Evolutionary conservation across 169 alveolate species (phyloP).

Genomic region (Plasmodium cynomolgi): DNA sequence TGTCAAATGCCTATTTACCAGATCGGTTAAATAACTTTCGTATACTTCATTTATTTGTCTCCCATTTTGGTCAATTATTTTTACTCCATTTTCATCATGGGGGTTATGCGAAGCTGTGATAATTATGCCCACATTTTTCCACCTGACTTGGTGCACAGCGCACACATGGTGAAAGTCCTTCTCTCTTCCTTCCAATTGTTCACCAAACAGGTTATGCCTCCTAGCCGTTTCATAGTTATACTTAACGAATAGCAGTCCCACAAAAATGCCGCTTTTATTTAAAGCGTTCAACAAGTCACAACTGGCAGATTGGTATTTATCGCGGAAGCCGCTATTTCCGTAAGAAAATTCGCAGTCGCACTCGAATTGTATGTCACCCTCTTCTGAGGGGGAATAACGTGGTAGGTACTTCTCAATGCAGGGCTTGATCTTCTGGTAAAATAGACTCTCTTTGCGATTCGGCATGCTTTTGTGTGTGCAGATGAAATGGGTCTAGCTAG

Average conservation of each 20-base stretch:
- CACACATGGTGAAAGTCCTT: not conserved
- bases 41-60: constrained; percentile 71
- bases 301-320: constrained; percentile 2
- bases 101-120: constrained; percentile 85
- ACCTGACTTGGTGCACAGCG: not conserved
- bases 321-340: constrained; percentile 73
- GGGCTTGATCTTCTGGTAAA: constrained; percentile 34
- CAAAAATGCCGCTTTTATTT: constrained; percentile 55
- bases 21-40: constrained; percentile 76
- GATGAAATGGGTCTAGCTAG: not conserved
- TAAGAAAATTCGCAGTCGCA: constrained; percentile 12
- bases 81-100: constrained; percentile 81
- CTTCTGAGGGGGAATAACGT: not conserved
- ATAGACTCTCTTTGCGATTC: constrained; percentile 20
- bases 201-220: not conserved
- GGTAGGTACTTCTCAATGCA: constrained; percentile 59
- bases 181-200: not conserved
- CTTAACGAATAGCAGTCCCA: constrained; percentile 63
- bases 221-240: constrained; percentile 23
- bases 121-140: constrained; percentile 75
- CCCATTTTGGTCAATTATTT: constrained; percentile 79
- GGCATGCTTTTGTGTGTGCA: constrained; percentile 7
- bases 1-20: constrained; percentile 76
- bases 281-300: constrained; percentile 57
- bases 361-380: constrained; percentile 23